Conservation (phyloP, 2,329 filamentous ascomycete genomes). For the Botryosphaeria agaves region DNA sequence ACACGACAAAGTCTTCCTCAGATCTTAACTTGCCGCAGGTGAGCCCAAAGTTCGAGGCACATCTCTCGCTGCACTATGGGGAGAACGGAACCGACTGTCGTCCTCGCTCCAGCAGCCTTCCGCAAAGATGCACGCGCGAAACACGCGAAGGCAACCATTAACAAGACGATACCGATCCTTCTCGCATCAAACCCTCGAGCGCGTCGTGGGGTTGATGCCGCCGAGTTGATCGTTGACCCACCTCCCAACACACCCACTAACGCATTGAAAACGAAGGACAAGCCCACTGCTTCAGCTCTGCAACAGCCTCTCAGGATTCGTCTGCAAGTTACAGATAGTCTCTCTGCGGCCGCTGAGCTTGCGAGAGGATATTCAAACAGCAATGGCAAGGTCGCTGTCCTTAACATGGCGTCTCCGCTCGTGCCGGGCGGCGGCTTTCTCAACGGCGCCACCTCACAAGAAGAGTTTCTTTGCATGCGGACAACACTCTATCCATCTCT, state of each 20-base stretch:
- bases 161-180: constrained; percentile 40
- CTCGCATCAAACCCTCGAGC: constrained; percentile 36
- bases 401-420: constrained; percentile 48
- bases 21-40: too few relatives aligned
- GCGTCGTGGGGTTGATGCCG: constrained; percentile 33
- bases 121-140: constrained; percentile 23
- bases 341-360: constrained; percentile 27
- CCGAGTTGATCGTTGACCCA: constrained; percentile 31
- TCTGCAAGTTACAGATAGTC: constrained; percentile 33
- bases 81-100: background rate
- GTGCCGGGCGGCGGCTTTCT: constrained; percentile 44
- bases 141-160: constrained; percentile 38
- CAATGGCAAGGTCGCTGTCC: constrained; percentile 30
- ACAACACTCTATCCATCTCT: constrained; percentile 43
- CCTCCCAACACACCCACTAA: constrained; percentile 4
- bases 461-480: constrained; percentile 43
- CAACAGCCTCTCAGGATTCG: constrained; percentile 19
- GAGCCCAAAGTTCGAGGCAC: too few relatives aligned
- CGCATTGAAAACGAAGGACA: constrained; percentile 4
- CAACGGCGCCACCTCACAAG: constrained; percentile 40
- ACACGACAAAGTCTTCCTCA: too few relatives aligned
- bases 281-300: background rate
- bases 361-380: constrained; percentile 7
- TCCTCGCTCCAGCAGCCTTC: background rate
- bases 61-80: background rate